Base-by-base conservation (phyloP, 208 protist species). In the Trypanosoma mega region DNA sequence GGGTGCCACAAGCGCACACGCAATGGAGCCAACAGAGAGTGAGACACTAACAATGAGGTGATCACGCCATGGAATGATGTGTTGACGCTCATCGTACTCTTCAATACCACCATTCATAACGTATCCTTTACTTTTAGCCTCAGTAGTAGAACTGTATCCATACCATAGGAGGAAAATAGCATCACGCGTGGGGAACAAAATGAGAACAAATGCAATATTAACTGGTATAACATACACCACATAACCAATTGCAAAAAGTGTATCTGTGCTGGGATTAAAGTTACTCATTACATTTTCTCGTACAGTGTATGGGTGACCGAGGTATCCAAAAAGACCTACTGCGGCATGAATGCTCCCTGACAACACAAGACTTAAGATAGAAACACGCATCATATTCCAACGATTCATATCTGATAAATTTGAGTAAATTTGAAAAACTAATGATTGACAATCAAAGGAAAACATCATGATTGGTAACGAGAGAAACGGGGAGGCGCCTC, bases 391-490 rank as follows among this genome's bases (percentile, higher is more conserved):
- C 85, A 92, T 92, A 49, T 59, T 87, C 31, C 54, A 50, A 27
- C 84, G 84, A 7, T 68, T 65, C 78, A 88, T 88, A 44, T 80
- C 63, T 1, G 78, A 46, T 2, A 92, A 67, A 0, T 63, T 56
- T 9, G 80, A 71, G 69, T 92, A 92, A 21, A 92, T 74, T 52
- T 92, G 85, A 48, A 92, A 92, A 2, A 88, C 74, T 29, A 92
- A 69, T 24, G 80, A 80, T 66, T 92, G 85, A 49, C 85, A 92
- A 53, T 86, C 85, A 46, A 92, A 92, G 48, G 80, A 85, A 63
- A 91, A 92, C 85, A 92, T 92, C 51, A 88, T 81, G 60, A 92
- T 85, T 5, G 85, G 80, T 16, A 92, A 51, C 0, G 78, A 60
- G 29, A 92, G 56, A 16, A 88, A 47, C 3, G 78, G 74, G 24